Evolutionary conservation across 371 early-diverging fungal genomes (phyloP).

Genomic region (Rhizopus delemar): DNA sequence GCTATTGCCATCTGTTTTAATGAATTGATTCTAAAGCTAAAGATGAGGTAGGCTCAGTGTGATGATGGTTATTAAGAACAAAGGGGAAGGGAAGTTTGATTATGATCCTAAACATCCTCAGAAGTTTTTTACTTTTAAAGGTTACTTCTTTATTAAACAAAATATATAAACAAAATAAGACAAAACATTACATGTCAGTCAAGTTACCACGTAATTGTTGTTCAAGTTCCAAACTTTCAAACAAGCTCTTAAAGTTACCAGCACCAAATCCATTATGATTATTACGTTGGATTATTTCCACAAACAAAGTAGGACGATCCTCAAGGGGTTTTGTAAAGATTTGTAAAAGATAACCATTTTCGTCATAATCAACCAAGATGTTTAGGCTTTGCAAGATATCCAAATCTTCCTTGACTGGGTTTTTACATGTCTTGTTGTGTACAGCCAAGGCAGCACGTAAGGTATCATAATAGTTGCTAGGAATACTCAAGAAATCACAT

Average conservation of each 20-base stretch:
- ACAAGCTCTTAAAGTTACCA: slow-evolving; percentile 97
- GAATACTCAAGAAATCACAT: slow-evolving; percentile 87
- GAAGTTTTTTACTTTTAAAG: too few species aligned
- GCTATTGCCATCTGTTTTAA: too few species aligned
- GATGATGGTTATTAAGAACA: too few species aligned
- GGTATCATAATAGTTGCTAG: slow-evolving; percentile 89
- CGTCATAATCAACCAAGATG: slow-evolving; percentile 94
- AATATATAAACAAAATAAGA: too few species aligned
- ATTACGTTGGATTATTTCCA: slow-evolving; percentile 95
- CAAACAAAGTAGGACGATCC: slow-evolving; percentile 95
- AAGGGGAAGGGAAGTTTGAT: too few species aligned
- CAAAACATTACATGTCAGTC: slow-evolving; percentile 43
- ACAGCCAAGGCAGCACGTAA: slow-evolving; percentile 68
- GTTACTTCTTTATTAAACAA: too few species aligned
- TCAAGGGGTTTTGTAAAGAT: slow-evolving; percentile 90
- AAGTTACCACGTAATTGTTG: slow-evolving; percentile 91
- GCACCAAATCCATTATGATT: slow-evolving; percentile 97
- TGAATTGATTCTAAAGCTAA: too few species aligned
- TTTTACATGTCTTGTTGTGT: slow-evolving; percentile 58
- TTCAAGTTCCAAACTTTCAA: slow-evolving; percentile 93
- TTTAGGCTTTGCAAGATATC: slow-evolving; percentile 79
- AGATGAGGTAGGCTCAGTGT: too few species aligned
- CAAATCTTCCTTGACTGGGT: slow-evolving; percentile 81
- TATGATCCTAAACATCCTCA: too few species aligned
- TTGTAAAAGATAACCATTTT: slow-evolving; percentile 93